phyloP scores from a whole-genome alignment of 345 rosid genomes.

The Excoecaria cochinchinensis region DNA sequence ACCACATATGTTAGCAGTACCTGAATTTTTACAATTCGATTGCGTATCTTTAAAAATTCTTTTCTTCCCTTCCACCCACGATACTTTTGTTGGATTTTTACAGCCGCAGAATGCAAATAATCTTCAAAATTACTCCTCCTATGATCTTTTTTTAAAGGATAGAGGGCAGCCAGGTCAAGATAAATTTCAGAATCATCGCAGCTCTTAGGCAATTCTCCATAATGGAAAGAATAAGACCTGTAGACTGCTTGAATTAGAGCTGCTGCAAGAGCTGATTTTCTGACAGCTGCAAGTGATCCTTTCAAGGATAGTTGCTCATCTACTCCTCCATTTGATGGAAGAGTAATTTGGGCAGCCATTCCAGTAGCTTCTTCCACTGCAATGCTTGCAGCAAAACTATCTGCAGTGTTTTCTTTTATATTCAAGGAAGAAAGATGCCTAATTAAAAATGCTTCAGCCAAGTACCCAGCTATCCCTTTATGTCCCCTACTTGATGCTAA shows the following conservation, averaged over 20 bases:
- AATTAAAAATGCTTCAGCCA: conserved; percentile 53
- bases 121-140: conserved; percentile 49
- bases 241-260: conserved; percentile 56
- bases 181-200: conserved; percentile 36
- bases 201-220: conserved; percentile 37
- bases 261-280: conserved; percentile 61
- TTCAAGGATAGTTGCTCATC: conserved; percentile 45
- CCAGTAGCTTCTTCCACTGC: conserved; percentile 32
- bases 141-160: conserved; percentile 37
- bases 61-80: conserved; percentile 70
- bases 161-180: conserved; percentile 47
- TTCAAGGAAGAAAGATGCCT: conserved; percentile 44
- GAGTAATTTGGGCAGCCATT: conserved; percentile 17
- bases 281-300: conserved; percentile 62
- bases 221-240: conserved; percentile 41
- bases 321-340: conserved; percentile 15
- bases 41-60: conserved; percentile 53
- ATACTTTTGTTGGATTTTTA: conserved; percentile 57
- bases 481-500: conserved; percentile 60
- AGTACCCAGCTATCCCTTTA: conserved; percentile 66
- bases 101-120: conserved; percentile 59
- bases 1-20: conserved; percentile 26
- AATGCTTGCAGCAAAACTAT: conserved; percentile 20
- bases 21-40: conserved; percentile 61
- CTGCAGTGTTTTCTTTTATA: conserved; percentile 21